Conservation (phyloP, 805 yeast species). For the Suhomyces xylopsoci region DNA sequence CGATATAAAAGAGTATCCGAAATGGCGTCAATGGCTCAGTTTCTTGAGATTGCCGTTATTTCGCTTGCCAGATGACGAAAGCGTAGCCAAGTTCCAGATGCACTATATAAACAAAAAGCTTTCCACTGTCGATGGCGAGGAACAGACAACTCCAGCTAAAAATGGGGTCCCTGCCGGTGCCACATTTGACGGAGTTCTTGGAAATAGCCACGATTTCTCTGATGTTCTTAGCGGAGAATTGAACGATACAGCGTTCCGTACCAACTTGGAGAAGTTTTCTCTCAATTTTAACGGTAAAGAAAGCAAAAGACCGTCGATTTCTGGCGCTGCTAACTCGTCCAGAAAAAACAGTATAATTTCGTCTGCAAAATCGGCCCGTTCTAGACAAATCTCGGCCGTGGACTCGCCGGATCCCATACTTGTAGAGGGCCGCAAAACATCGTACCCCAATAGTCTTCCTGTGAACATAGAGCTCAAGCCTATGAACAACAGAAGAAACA, state of each 20-base stretch:
- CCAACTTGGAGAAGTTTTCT: slow-evolving; percentile 29
- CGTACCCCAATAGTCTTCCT: background rate
- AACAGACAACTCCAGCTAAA: background rate
- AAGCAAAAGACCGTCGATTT: slow-evolving; percentile 4
- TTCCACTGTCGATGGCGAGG: background rate
- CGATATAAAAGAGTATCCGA: slow-evolving; percentile 26
- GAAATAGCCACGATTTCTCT: slow-evolving; percentile 33
- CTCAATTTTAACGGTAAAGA: slow-evolving; percentile 16
- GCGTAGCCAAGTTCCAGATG: slow-evolving; percentile 19
- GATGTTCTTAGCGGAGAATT: slow-evolving; percentile 31
- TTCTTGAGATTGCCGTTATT: slow-evolving; percentile 44
- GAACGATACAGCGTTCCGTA: slow-evolving; percentile 26
- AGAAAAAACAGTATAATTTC: slow-evolving; percentile 9
- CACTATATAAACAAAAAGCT: slow-evolving; percentile 10
- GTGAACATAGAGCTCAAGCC: slow-evolving; percentile 8
- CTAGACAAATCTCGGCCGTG: slow-evolving; percentile 16
- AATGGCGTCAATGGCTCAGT: slow-evolving; percentile 40
- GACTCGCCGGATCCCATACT: slow-evolving; percentile 17
- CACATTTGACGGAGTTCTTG: background rate
- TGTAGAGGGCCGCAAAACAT: slow-evolving; percentile 13
- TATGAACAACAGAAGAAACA: slow-evolving; percentile 3
- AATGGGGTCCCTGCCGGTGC: slow-evolving; percentile 3
- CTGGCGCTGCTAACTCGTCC: slow-evolving; percentile 4
- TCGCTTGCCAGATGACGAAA: slow-evolving; percentile 39
- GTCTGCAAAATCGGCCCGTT: slow-evolving; percentile 10